These are phyloP conservation scores for Paulinella micropora DNA, from an alignment of 78 protist genomes.

Conservation along the genomic window DNA sequence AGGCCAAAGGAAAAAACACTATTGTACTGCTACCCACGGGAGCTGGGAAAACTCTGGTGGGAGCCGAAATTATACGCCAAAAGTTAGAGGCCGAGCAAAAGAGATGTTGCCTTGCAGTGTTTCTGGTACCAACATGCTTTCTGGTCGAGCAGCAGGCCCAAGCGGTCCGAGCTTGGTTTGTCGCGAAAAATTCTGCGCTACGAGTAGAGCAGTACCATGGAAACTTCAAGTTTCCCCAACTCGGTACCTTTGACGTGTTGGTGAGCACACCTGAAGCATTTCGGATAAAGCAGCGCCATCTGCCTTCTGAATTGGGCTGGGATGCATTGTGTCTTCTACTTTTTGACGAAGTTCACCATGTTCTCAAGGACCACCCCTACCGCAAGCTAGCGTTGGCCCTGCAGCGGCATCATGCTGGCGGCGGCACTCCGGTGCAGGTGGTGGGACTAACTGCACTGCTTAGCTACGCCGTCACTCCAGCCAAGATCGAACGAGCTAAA, in stretches of 20 bases:
- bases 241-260: background rate
- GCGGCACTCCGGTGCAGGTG: background rate
- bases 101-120: background rate
- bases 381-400: background rate
- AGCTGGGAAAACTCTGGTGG: background rate
- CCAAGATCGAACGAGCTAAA: background rate
- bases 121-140: background rate
- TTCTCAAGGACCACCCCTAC: slow-evolving; percentile 7
- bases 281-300: background rate
- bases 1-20: too few species aligned
- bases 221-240: too few species aligned
- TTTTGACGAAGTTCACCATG: slow-evolving; percentile 13
- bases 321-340: background rate
- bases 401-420: too few species aligned
- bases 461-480: background rate
- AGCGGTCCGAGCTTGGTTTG: background rate
- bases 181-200: too few species aligned
- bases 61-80: background rate
- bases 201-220: too few species aligned
- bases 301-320: background rate
- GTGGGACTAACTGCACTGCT: background rate
- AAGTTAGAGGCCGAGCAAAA: too few species aligned
- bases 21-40: background rate
- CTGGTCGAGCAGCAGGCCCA: background rate
- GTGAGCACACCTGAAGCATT: background rate